Evolutionary conservation across 2,329 filamentous ascomycete genomes (phyloP), one percentile per base, ranked within the genome.

Genomic region (Ophiostoma tasmaniense): DNA sequence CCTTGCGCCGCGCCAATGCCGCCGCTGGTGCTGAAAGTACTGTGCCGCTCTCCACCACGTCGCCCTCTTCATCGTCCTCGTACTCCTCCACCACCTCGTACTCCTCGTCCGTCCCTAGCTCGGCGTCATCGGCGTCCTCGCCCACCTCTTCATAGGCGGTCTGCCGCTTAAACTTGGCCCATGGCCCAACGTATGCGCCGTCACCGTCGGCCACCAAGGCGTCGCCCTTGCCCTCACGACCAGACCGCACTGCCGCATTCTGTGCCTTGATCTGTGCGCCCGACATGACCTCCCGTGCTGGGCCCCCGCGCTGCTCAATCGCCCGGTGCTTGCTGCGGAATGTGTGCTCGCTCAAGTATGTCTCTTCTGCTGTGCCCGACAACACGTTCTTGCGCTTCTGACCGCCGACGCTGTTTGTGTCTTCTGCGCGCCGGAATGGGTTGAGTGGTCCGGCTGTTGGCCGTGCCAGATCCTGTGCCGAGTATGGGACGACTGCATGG

Each of bases 321-420:
- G 92, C 93, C 69, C 92, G 89, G 77, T 97, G 93, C 73, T 95
- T 93, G 75, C 87, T 87, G 73, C 92, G 88, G 77, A 99, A 99
- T 0, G 91, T 93, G 72, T 94, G 87, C 75, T 98, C 95, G 78
- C 92, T 96, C 72, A 99, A 87, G 73, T 87, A 91, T 0, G 91
- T 93, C 79, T 99, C 94, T 74, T 95, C 86, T 1, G 95, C 95
- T 74, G 87, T 90, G 13, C 95, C 95, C 0, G 95, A 97, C 13
- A 91, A 84, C 1, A 93, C 84, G 71, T 93, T 94, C 76, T 93
- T 94, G 71, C 91, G 87, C 79, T 93, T 94, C 70, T 88, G 77
- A 1, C 80, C 79, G 30, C 42, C 66, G 37, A 35, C 62, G 39
- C 50, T 61, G 37, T 62, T 65, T 61, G 62, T 66, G 30, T 67